These are phyloP conservation scores for Phytophthora aleatoria DNA, from an alignment of 352 stramenopile genomes.

Conservation along the genomic window DNA sequence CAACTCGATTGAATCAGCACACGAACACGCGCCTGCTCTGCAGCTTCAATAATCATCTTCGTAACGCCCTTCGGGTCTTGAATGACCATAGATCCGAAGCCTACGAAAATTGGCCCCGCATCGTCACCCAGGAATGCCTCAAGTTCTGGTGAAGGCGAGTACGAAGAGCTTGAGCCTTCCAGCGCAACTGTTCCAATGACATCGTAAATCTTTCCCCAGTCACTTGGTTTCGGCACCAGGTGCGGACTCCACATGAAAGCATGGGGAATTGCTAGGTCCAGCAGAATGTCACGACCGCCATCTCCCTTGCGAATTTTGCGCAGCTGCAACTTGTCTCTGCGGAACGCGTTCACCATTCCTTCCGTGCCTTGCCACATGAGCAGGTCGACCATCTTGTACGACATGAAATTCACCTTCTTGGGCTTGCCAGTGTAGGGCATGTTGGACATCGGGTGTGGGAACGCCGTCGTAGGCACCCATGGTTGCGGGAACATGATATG, in stretches of 20 bases:
- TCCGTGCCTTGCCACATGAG: slow-evolving; percentile 75
- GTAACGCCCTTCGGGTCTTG: slow-evolving; percentile 68
- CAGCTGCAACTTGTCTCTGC: slow-evolving; percentile 58
- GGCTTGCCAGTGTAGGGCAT: slow-evolving; percentile 74
- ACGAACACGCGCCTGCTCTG: slow-evolving; percentile 58
- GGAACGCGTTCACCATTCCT: slow-evolving; percentile 86
- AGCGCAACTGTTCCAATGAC: slow-evolving; percentile 87
- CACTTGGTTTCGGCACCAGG: slow-evolving; percentile 87
- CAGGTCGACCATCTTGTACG: slow-evolving; percentile 88
- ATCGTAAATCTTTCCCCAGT: slow-evolving; percentile 90
- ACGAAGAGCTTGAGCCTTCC: slow-evolving; percentile 44
- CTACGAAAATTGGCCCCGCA: slow-evolving; percentile 90
- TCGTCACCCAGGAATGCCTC: slow-evolving; percentile 67
- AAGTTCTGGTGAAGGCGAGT: slow-evolving; percentile 60
- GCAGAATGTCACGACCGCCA: slow-evolving; percentile 54
- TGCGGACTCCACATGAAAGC: slow-evolving; percentile 90
- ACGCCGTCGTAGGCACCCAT: slow-evolving; percentile 88
- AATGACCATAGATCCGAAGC: slow-evolving; percentile 95
- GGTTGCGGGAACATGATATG: slow-evolving; percentile 96
- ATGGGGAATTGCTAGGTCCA: slow-evolving; percentile 81
- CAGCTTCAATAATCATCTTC: slow-evolving; percentile 88
- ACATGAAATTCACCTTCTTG: slow-evolving; percentile 77
- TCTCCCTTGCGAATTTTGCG: slow-evolving; percentile 70
- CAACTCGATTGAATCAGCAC: slow-evolving; percentile 92
- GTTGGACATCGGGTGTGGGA: slow-evolving; percentile 90